phyloP scores from a whole-genome alignment of 2,329 filamentous ascomycete genomes.

The Xylariaceae sp. region DNA sequence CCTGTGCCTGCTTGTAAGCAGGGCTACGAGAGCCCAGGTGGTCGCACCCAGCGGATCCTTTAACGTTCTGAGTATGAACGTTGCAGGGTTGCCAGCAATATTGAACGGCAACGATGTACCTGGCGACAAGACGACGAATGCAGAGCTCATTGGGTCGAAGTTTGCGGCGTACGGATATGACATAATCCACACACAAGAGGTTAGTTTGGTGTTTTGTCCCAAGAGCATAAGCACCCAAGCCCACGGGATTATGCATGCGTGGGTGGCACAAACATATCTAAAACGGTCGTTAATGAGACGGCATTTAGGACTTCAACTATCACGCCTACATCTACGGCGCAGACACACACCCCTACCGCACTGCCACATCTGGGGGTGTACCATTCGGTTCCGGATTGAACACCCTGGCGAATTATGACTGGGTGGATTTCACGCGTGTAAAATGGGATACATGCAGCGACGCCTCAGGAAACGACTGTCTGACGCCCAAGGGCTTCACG shows the following conservation, averaged over 20 bases:
- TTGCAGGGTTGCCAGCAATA: conserved; percentile 43
- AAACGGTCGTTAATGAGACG: conserved; percentile 3
- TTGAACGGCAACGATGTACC: conserved; percentile 65
- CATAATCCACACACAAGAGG: conserved; percentile 70
- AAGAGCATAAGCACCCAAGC: conserved; percentile 18
- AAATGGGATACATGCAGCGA: conserved; percentile 66
- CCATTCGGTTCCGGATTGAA: conserved; percentile 69
- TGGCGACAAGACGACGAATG: conserved; percentile 66
- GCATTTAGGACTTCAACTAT: conserved; percentile 66
- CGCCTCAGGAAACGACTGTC: conserved; percentile 62
- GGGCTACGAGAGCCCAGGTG: too few relatives aligned
- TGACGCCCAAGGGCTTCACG: conserved; percentile 74
- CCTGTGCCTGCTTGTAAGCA: conserved; percentile 3
- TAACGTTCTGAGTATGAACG: conserved; percentile 41
- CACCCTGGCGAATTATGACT: conserved; percentile 64
- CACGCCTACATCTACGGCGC: conserved; percentile 67
- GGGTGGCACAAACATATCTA: conserved; percentile 19
- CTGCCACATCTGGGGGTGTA: conserved; percentile 68
- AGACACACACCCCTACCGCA: conserved; percentile 65
- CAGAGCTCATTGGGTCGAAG: conserved; percentile 59
- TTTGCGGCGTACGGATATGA: conserved; percentile 64
- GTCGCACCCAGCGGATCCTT: conserved; percentile 39
- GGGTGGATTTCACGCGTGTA: conserved; percentile 59
- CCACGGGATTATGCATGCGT: conserved; percentile 16
- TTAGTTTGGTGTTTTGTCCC: conserved; percentile 29